Base-by-base conservation (phyloP, 768 basidiomycete genomes). In the Rhodotorula diobovata region DNA sequence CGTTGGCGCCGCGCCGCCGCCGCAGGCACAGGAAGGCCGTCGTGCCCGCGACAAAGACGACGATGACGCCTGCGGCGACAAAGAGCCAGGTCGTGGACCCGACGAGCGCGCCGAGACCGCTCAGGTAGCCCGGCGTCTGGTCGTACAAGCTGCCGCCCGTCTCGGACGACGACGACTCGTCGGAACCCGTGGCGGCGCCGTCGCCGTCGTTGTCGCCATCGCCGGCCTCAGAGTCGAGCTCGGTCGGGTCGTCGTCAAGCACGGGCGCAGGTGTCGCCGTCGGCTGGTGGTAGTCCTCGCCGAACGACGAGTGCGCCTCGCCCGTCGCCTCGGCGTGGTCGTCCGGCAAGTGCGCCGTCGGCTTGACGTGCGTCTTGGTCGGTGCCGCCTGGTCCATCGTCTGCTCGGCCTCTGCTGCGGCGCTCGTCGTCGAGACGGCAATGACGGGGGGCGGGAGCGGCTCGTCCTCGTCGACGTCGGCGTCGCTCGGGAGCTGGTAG, bases 11-110 rank as follows among this genome's bases (percentile, higher is more conserved):
- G 41, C 28, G 41, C 75, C 83, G 48, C 21, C 80, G 76, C n/a
- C 93, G 85, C 67, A 88, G 83, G 85, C 88, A 90, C 83, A 97
- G 90, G 85, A 91, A 93, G 37, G 89, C 77, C 0, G 85, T 89
- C 9, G 84, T 84, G 20, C 84, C 86, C 35, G 88, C 81, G 41
- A 86, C 89, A 77, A 94, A 92, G 56, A 95, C 74, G 8, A 87
- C 80, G 21, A 96, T 89, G 20, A 86, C 84, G n/a, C 87, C 87
- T n/a, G 89, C 81, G 2, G 92, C 91, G 67, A 87, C 88, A 70
- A 93, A 92, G 81, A 96, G 86, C 95, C 95, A 98, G 71, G 87
- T 90, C 71, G 90, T 88, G 76, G 84, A 88, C 18, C 86, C 85
- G 60, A 90, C 82, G 35, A 94, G 85, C 67, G 85, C 86, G 5